phyloP scores from a whole-genome alignment of 2,329 filamentous ascomycete species.

The Pseudogymnoascus sp. region DNA sequence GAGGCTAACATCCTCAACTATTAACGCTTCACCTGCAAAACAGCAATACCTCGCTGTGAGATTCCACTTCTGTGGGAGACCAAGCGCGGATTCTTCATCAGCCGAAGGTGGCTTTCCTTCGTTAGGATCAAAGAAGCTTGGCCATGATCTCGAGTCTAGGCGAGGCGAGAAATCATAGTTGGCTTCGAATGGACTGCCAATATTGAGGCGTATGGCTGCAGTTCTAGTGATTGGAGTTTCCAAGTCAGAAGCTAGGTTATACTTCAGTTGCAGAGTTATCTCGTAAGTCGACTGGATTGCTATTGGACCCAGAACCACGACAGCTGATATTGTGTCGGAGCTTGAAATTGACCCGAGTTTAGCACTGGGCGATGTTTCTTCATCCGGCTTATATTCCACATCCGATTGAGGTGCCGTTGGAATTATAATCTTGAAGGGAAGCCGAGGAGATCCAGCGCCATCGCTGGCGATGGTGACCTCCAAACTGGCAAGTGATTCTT shows the following conservation, averaged over 20 bases:
- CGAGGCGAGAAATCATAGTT: slow-evolving; percentile 81
- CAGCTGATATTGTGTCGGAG: slow-evolving; percentile 36
- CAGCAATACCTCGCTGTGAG: slow-evolving; percentile 67
- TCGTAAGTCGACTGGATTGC: slow-evolving; percentile 51
- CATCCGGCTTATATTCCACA: background rate
- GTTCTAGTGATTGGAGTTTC: slow-evolving; percentile 75
- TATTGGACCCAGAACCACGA: slow-evolving; percentile 44
- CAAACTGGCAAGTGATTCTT: slow-evolving; percentile 63
- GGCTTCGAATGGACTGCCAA: slow-evolving; percentile 82
- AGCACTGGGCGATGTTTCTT: slow-evolving; percentile 13
- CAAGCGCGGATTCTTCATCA: slow-evolving; percentile 36
- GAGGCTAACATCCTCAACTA: slow-evolving; percentile 58
- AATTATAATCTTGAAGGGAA: slow-evolving; percentile 31
- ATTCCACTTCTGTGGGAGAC: slow-evolving; percentile 74
- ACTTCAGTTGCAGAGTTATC: slow-evolving; percentile 64
- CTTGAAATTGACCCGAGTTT: slow-evolving; percentile 35
- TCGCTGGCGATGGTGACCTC: slow-evolving; percentile 61
- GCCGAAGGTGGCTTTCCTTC: slow-evolving; percentile 5
- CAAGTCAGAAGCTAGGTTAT: slow-evolving; percentile 70
- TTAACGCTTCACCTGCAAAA: slow-evolving; percentile 58
- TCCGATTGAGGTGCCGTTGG: background rate
- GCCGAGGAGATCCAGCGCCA: slow-evolving; percentile 34
- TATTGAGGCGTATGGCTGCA: slow-evolving; percentile 58
- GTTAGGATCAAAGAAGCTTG: slow-evolving; percentile 69
- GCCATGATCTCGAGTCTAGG: slow-evolving; percentile 73